Evolutionary conservation across 768 basidiomycete genomes (phyloP).

Genomic region (Epithele typhae): DNA sequence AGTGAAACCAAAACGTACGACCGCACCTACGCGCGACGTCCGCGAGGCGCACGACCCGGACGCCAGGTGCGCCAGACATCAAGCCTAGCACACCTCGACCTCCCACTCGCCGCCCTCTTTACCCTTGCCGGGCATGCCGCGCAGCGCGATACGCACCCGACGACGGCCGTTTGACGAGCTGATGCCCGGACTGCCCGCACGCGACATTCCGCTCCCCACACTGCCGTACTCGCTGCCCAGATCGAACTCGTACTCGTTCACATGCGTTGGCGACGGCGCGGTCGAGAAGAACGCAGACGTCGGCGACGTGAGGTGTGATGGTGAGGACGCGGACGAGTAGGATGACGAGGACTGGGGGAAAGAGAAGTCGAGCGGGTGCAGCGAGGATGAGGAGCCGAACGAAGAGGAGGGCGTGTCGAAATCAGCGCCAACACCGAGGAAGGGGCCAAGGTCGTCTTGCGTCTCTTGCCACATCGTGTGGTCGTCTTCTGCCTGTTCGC

Average conservation of each 20-base stretch:
- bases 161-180: constrained; percentile 34
- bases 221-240: constrained; percentile 16
- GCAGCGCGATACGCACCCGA: constrained; percentile 63
- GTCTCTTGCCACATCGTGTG: constrained; percentile 30
- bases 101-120: constrained; percentile 78
- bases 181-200: constrained; percentile 17
- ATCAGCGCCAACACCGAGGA: constrained; percentile 48
- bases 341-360: constrained; percentile 2
- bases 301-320: constrained; percentile 6
- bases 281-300: constrained; percentile 9
- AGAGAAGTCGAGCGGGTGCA: constrained; percentile 6
- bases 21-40: constrained; percentile 9
- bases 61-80: background rate
- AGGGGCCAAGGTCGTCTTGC: constrained; percentile 42
- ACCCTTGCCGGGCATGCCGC: constrained; percentile 56
- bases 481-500: constrained; percentile 24
- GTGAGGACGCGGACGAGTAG: constrained; percentile 1
- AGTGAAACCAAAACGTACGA: constrained; percentile 4
- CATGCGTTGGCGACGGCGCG: constrained; percentile 12
- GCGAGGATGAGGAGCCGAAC: constrained; percentile 3
- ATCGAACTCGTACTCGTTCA: constrained; percentile 14
- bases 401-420: constrained; percentile 5
- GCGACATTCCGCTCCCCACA: constrained; percentile 15
- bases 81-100: constrained; percentile 57
- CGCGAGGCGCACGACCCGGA: background rate